These are phyloP conservation scores for Phytopythium ostracodes DNA, from an alignment of 352 stramenopile genomes.

Conservation along the genomic window DNA sequence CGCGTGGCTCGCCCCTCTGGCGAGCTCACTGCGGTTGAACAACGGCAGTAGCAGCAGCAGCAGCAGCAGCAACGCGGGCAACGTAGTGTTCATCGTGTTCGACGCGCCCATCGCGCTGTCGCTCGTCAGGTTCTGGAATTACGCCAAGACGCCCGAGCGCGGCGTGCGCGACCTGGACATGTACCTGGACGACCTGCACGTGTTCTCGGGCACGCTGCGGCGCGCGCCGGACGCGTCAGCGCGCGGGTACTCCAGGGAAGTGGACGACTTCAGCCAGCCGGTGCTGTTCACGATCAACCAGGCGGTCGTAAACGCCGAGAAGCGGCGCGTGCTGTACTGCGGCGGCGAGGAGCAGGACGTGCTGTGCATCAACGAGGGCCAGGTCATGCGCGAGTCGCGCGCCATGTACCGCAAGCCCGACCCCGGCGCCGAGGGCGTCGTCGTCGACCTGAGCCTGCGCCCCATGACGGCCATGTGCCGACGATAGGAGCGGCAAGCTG, in stretches of 20 bases:
- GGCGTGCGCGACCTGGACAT: constrained; percentile 83
- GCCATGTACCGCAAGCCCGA: constrained; percentile 78
- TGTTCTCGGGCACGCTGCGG: constrained; percentile 64
- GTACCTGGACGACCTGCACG: constrained; percentile 82
- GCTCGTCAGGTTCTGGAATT: constrained; percentile 89
- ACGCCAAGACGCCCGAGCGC: constrained; percentile 80
- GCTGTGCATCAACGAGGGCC: constrained; percentile 86
- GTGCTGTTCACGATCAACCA: constrained; percentile 76
- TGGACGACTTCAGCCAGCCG: constrained; percentile 75
- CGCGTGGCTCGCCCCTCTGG: constrained; percentile 67
- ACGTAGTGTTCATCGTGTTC: constrained; percentile 72
- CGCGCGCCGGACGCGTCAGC: constrained; percentile 30
- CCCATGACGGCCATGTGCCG: constrained; percentile 65
- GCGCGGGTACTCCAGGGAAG: constrained; percentile 21
- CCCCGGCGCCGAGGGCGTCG: constrained; percentile 65
- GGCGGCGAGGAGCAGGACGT: constrained; percentile 83
- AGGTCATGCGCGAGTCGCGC: constrained; percentile 81
- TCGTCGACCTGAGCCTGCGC: constrained; percentile 61
- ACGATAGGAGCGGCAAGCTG: constrained; percentile 18
- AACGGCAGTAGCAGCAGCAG: too few species aligned
- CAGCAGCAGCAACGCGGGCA: constrained; percentile 24
- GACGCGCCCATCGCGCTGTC: constrained; percentile 67
- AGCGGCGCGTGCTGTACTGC: constrained; percentile 64
- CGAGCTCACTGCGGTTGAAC: constrained; percentile 50
- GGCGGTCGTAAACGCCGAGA: constrained; percentile 61